phyloP scores from a whole-genome alignment of 2,329 filamentous ascomycete species.

The Colletotrichum lindemuthianum region DNA sequence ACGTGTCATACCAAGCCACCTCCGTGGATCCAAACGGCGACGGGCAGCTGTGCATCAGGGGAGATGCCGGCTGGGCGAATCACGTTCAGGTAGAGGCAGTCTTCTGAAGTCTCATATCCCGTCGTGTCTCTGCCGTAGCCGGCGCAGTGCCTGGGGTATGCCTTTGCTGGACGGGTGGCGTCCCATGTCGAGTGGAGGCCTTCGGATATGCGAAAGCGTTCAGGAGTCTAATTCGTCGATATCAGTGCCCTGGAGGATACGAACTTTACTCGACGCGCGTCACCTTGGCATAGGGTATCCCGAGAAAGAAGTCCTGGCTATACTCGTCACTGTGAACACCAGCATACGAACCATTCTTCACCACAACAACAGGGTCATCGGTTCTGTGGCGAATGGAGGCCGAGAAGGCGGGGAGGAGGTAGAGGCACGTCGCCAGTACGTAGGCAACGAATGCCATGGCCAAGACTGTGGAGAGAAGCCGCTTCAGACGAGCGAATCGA shows the following conservation, averaged over 20 bases:
- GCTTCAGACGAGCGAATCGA: conserved; percentile 8
- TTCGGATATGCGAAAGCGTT: conserved; percentile 59
- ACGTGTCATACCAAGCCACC: conserved; percentile 40
- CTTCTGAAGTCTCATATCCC: conserved; percentile 51
- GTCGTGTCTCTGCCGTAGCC: conserved; percentile 55
- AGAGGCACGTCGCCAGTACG: conserved; percentile 20
- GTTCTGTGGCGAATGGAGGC: conserved; percentile 10
- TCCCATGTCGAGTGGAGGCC: conserved; percentile 58
- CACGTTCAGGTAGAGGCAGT: conserved; percentile 72
- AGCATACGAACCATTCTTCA: conserved; percentile 45
- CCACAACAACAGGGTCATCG: conserved; percentile 20
- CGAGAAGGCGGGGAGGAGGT: conserved; percentile 17
- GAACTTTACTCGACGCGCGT: not conserved
- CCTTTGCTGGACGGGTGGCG: conserved; percentile 51
- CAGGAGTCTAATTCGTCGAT: conserved; percentile 47
- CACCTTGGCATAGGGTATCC: conserved; percentile 59
- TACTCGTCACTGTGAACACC: conserved; percentile 50
- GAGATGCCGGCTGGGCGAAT: conserved; percentile 62
- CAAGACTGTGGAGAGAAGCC: conserved; percentile 6
- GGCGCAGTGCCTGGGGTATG: conserved; percentile 58
- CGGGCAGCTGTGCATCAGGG: conserved; percentile 56
- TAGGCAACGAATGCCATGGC: conserved; percentile 23
- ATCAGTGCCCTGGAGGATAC: not conserved
- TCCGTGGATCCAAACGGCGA: conserved; percentile 68
- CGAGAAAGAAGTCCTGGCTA: conserved; percentile 57